phyloP scores from a whole-genome alignment of 1,139 yeast species.

The Taphrina communis region DNA sequence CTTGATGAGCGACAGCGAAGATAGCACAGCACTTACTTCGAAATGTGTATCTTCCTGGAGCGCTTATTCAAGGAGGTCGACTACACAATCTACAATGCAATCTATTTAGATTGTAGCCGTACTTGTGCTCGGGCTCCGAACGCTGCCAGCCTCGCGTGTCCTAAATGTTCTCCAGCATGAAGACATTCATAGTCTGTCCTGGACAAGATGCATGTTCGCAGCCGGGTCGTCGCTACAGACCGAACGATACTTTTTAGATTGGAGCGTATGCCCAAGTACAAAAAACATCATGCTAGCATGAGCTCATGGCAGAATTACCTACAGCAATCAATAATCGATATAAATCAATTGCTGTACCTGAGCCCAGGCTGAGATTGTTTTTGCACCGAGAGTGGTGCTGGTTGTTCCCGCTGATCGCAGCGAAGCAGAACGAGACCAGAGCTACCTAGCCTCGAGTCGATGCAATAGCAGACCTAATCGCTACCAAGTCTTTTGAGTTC shows the following conservation, averaged over 20 bases:
- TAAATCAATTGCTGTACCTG: neutral
- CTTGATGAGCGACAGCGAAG: no score
- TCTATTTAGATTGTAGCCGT: neutral
- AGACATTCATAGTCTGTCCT: no score
- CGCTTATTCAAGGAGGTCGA: neutral
- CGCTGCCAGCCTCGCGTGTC: no score
- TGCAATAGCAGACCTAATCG: neutral
- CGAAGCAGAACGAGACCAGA: neutral
- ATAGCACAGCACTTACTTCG: no score
- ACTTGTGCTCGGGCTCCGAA: no score
- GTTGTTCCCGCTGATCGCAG: neutral
- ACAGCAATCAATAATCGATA: conserved; percentile 1
- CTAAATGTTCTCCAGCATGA: no score
- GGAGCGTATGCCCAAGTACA: no score
- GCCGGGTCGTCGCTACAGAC: no score
- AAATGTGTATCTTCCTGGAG: neutral
- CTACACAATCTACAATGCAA: neutral
- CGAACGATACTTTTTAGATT: no score
- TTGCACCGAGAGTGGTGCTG: neutral
- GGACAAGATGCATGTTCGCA: no score
- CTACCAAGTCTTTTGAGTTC: no score
- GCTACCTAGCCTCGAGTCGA: neutral
- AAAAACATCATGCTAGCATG: neutral
- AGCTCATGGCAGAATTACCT: neutral
- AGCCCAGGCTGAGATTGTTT: neutral